Conservation (phyloP, 345 rosid genomes). For the Eucalyptus pauciflora region DNA sequence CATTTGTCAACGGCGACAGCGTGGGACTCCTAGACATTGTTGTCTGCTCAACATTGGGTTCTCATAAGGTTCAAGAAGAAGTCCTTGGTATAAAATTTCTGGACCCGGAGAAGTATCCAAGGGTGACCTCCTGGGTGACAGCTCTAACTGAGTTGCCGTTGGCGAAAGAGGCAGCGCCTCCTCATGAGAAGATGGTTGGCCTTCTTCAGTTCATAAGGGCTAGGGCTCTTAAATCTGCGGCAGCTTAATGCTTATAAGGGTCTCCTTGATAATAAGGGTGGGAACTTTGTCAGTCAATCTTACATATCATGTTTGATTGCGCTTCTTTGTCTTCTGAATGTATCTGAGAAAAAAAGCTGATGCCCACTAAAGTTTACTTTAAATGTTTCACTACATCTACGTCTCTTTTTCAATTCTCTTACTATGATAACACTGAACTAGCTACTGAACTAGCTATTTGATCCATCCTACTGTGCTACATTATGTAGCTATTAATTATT, state of each 20-base stretch:
- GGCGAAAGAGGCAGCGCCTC: conserved; percentile 12
- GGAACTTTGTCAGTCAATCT: not conserved
- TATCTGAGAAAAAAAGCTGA: not conserved
- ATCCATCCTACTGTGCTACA: not conserved
- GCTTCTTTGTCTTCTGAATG: not conserved
- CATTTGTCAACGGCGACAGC: not conserved
- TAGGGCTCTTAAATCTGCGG: not conserved
- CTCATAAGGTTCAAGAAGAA: conserved; percentile 22
- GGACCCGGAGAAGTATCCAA: conserved; percentile 16
- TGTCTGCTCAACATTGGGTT: conserved; percentile 6
- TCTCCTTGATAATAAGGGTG: not conserved
- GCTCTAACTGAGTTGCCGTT: conserved; percentile 6
- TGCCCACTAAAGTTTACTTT: not conserved
- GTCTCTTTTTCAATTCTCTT: not conserved
- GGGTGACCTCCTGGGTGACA: conserved; percentile 19
- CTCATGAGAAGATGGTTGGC: conserved; percentile 11
- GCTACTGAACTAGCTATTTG: not conserved
- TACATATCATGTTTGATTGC: not conserved
- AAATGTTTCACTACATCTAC: not conserved
- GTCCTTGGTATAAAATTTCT: conserved; percentile 11
- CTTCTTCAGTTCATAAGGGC: conserved; percentile 7
- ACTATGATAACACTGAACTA: not conserved
- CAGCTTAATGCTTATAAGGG: not conserved
- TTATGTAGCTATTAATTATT: not conserved
- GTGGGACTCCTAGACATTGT: conserved; percentile 22